Conservation (phyloP, 768 basidiomycete species). For the Lactifluus subvellereus region DNA sequence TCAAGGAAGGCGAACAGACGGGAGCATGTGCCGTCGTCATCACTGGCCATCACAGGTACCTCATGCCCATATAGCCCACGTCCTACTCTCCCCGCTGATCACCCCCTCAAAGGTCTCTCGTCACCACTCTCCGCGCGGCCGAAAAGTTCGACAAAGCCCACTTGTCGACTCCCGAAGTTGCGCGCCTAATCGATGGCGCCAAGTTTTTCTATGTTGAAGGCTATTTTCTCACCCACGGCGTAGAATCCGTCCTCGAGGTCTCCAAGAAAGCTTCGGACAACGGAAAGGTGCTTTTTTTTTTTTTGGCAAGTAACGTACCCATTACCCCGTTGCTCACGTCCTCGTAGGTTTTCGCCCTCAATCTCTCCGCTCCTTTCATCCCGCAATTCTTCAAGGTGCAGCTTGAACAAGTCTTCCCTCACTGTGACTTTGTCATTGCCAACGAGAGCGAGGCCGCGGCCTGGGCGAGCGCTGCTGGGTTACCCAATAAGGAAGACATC, state of each 20-base stretch:
- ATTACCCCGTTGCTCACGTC: conserved; percentile 1
- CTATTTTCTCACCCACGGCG: conserved; percentile 89
- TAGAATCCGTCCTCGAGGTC: conserved; percentile 61
- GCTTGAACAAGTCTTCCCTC: conserved; percentile 73
- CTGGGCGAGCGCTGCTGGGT: conserved; percentile 71
- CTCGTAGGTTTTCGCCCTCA: conserved; percentile 75
- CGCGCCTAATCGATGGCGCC: conserved; percentile 71
- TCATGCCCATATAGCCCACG: not conserved
- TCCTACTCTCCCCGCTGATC: not conserved
- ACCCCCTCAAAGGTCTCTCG: conserved; percentile 66
- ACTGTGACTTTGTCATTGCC: conserved; percentile 88
- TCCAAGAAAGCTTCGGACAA: conserved; percentile 69
- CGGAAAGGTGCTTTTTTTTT: conserved; percentile 55
- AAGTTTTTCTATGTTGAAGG: conserved; percentile 93
- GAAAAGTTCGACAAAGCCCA: conserved; percentile 85
- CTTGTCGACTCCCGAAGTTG: conserved; percentile 67
- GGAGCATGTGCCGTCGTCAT: conserved; percentile 96
- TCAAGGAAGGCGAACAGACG: conserved; percentile 81
- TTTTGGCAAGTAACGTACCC: not conserved
- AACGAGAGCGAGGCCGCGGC: conserved; percentile 93
- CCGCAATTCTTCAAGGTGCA: conserved; percentile 85
- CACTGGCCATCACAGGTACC: conserved; percentile 86
- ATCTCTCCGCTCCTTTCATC: conserved; percentile 98
- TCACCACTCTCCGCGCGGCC: conserved; percentile 85
- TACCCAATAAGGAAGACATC: conserved; percentile 53